phyloP scores from a whole-genome alignment of 2,329 filamentous ascomycete species.

The Colletotrichum caudatum region DNA sequence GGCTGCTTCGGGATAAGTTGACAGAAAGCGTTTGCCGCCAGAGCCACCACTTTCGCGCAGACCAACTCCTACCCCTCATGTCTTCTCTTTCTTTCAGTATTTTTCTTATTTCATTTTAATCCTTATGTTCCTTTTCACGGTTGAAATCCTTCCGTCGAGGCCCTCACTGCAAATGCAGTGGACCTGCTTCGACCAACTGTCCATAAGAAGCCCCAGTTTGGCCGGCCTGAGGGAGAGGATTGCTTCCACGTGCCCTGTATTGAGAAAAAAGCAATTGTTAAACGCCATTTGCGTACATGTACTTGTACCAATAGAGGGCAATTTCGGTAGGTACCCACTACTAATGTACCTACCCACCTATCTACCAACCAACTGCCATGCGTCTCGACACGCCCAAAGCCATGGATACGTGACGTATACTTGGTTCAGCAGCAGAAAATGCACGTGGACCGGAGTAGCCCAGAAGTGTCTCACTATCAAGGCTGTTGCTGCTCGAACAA shows the following conservation, averaged over 20 bases:
- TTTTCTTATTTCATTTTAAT: neutral
- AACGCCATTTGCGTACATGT: neutral
- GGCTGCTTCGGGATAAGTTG: slow-evolving; percentile 4
- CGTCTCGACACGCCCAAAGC: neutral
- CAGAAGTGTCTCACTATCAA: neutral
- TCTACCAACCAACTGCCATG: neutral
- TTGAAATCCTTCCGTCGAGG: neutral
- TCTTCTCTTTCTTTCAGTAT: neutral
- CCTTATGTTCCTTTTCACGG: neutral
- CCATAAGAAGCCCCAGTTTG: neutral
- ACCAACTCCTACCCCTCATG: too few species aligned
- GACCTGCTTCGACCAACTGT: neutral
- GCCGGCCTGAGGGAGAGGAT: neutral
- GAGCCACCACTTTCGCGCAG: neutral
- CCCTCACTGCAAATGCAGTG: neutral
- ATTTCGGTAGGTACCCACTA: neutral
- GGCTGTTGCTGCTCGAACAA: neutral
- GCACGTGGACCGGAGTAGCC: neutral
- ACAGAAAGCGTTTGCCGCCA: neutral
- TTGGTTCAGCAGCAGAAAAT: neutral
- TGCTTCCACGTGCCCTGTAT: neutral
- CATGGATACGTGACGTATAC: neutral
- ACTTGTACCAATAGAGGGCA: neutral
- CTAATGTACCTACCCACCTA: too few species aligned
- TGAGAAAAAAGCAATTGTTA: neutral